Conservation (phyloP, 345 rosid genomes). For the Eucalyptus microcorys region DNA sequence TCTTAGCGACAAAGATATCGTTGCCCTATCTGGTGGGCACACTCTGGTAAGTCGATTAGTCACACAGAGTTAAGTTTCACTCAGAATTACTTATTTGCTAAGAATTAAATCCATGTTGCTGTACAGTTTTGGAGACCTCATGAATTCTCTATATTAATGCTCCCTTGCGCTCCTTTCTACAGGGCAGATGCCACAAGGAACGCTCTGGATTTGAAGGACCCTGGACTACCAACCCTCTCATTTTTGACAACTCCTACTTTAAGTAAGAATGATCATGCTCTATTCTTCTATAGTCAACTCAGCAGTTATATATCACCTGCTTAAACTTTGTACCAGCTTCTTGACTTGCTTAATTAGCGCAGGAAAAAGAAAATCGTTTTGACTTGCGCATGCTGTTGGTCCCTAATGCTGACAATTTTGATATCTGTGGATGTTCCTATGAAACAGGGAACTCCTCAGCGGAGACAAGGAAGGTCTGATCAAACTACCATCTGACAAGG, state of each 20-base stretch:
- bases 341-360: neutral
- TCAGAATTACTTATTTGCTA: neutral
- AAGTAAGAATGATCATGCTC: constrained; percentile 23
- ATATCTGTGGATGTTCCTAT: neutral
- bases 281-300: neutral
- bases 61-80: neutral
- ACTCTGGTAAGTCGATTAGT: constrained; percentile 39
- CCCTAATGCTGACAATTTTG: neutral
- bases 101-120: neutral
- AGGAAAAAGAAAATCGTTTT: neutral
- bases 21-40: constrained; percentile 83
- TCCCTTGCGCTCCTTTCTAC: neutral
- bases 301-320: neutral
- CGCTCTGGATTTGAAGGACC: constrained; percentile 93
- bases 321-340: neutral
- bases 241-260: constrained; percentile 81
- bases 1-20: constrained; percentile 71
- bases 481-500: constrained; percentile 68
- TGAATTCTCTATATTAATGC: neutral
- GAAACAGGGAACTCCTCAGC: constrained; percentile 51
- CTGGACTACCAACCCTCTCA: constrained; percentile 81
- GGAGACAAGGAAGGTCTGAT: constrained; percentile 82
- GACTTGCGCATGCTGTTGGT: neutral
- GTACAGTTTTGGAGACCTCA: neutral
- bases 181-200: constrained; percentile 96